Evolutionary conservation across 2,329 filamentous ascomycete species (phyloP), one percentile per base, ranked within the genome.

Genomic region (Pseudogymnoascus verrucosus): DNA sequence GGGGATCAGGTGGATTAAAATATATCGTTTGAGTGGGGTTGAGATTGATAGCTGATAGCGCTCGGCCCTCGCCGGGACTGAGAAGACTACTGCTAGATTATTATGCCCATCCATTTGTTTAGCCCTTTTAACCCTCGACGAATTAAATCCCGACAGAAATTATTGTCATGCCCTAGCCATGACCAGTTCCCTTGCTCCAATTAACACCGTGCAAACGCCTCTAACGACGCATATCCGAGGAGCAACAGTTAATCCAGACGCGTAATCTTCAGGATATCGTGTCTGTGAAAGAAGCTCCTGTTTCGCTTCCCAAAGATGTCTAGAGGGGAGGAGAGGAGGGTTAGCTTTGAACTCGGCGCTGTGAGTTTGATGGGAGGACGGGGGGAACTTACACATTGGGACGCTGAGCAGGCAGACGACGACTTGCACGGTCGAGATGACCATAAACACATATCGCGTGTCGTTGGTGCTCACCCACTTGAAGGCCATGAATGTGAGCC

Each of bases 401-500:
- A 96, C 81, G 62, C 86, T 91, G 67, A 89, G 73, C 60, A 88
- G 73, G 74, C 91, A 96, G 60, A 96, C 79, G 1, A 80, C 86
- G 0, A 96, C 81, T 76, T 97, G 91, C 16, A 96, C 85, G 37
- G 85, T 89, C 1, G 85, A 87, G 57, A 96, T 82, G 19, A 84
- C 82, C 62, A 89, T 81, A 76, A 97, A 93, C 0, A 78, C 79
- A 4, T 75, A 74, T 57, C 82, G 80, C 65, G 85, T 83, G n/a
- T 87, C 84, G 1, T 85, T 85, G 7, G 74, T 72, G 0, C 77
- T 68, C 8, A 89, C 80, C 93, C 93, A 97, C 64, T 92, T 81
- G 70, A 91, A 96, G 0, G 91, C 91, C 68, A 85, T 89, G 74
- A 88, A 96, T 0, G 93, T 96, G 63, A 97, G 78, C 5, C 86